phyloP scores from a whole-genome alignment of 352 stramenopile species.

The Pythium rhizo-oryzae region DNA sequence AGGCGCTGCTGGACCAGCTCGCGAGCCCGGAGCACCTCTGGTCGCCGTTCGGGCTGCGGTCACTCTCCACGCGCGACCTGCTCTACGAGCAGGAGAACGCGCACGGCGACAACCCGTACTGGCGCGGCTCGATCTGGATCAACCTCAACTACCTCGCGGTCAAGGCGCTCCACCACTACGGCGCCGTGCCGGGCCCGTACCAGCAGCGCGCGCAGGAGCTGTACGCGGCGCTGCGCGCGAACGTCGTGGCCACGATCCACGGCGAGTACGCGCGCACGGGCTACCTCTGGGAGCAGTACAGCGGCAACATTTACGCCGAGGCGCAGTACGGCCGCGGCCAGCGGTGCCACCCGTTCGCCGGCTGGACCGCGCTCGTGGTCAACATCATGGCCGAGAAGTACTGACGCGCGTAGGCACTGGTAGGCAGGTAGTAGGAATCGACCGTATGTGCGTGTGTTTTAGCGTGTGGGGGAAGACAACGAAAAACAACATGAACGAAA shows the following conservation, averaged over 20 bases:
- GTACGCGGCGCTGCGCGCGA: slow-evolving; percentile 57
- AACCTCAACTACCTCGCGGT: slow-evolving; percentile 94
- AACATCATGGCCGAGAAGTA: slow-evolving; percentile 94
- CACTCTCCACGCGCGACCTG: slow-evolving; percentile 78
- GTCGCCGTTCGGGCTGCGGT: slow-evolving; percentile 83
- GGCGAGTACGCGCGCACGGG: slow-evolving; percentile 87
- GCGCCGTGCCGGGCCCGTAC: slow-evolving; percentile 45
- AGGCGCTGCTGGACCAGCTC: slow-evolving; percentile 59
- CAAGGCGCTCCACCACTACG: slow-evolving; percentile 82
- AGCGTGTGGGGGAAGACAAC: too few species aligned
- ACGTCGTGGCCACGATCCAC: slow-evolving; percentile 69
- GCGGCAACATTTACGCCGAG: slow-evolving; percentile 54
- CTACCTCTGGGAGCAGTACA: slow-evolving; percentile 96
- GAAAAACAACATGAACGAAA: too few species aligned
- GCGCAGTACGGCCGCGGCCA: slow-evolving; percentile 78
- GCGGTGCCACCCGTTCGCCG: slow-evolving; percentile 92
- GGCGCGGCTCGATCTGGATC: slow-evolving; percentile 95
- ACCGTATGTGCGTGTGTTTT: neutral
- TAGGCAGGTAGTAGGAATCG: slow-evolving; percentile 31
- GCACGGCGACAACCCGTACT: slow-evolving; percentile 92
- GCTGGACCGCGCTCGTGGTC: slow-evolving; percentile 93
- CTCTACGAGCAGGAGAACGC: slow-evolving; percentile 92
- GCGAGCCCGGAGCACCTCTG: slow-evolving; percentile 68
- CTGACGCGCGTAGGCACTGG: too few species aligned
- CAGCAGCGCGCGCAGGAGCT: slow-evolving; percentile 40